Conservation (phyloP, 1,284 basidiomycete species). For the Naganishia sp. region DNA sequence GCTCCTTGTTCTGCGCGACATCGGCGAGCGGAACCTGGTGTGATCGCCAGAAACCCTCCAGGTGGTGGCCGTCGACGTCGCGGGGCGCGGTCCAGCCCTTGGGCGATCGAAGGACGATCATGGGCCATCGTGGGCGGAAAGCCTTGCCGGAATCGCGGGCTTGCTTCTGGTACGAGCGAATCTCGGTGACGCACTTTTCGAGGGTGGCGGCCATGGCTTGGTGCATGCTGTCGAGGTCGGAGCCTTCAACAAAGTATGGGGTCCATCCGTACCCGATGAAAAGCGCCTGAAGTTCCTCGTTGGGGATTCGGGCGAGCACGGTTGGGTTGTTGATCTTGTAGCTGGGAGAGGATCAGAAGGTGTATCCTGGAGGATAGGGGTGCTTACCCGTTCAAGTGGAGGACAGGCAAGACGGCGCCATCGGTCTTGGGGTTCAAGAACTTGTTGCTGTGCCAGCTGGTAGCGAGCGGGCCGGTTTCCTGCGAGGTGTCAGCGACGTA, state of each 20-base stretch:
- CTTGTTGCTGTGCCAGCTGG: constrained; percentile 35
- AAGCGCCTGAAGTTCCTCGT: constrained; percentile 43
- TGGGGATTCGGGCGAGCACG: constrained; percentile 44
- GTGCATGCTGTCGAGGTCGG: constrained; percentile 45
- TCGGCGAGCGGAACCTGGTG: constrained; percentile 41
- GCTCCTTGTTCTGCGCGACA: constrained; percentile 40
- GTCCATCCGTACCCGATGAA: constrained; percentile 47
- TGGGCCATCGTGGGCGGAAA: constrained; percentile 36
- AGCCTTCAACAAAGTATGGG: constrained; percentile 46
- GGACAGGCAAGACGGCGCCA: constrained; percentile 34
- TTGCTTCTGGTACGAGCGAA: constrained; percentile 32
- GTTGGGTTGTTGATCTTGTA: constrained; percentile 51
- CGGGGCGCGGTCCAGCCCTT: constrained; percentile 34
- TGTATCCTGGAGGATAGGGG: background rate
- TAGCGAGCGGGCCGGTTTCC: constrained; percentile 34
- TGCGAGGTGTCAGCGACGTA: background rate
- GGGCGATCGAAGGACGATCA: constrained; percentile 33
- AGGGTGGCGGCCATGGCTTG: constrained; percentile 39
- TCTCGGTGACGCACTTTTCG: constrained; percentile 32
- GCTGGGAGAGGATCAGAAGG: constrained; percentile 30
- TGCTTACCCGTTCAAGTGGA: constrained; percentile 35
- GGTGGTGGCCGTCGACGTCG: constrained; percentile 30
- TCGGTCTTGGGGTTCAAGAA: constrained; percentile 35
- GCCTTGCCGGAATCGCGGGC: constrained; percentile 32
- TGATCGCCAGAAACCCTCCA: constrained; percentile 34